phyloP scores from a whole-genome alignment of 1,284 basidiomycete species.

The Rugosomyces carneus region DNA sequence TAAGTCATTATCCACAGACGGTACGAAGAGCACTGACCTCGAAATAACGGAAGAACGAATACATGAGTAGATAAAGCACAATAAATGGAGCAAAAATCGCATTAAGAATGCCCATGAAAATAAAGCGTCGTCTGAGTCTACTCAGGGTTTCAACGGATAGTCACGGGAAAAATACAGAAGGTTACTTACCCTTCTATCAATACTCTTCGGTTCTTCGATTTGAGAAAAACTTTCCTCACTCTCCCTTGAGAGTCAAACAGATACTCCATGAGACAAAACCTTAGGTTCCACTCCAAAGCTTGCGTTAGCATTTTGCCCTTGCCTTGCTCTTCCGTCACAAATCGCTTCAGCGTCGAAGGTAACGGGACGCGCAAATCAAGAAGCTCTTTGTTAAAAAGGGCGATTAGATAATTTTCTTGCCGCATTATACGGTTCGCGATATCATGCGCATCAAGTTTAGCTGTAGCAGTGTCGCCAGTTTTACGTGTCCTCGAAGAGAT shows the following conservation, averaged over 20 bases:
- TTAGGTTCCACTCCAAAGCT: constrained; percentile 93
- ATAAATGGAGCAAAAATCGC: constrained; percentile 96
- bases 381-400: constrained; percentile 94
- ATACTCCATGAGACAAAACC: constrained; percentile 93
- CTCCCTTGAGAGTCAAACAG: constrained; percentile 85
- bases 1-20: not conserved
- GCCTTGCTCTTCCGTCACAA: constrained; percentile 48
- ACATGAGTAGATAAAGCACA: constrained; percentile 93
- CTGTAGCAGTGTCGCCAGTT: constrained; percentile 44
- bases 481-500: constrained; percentile 61
- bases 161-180: not conserved
- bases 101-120: constrained; percentile 96
- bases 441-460: constrained; percentile 94
- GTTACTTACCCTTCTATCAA: constrained; percentile 78
- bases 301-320: constrained; percentile 78
- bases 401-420: constrained; percentile 97
- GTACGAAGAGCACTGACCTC: constrained; percentile 52
- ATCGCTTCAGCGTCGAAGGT: constrained; percentile 48
- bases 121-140: constrained; percentile 80
- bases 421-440: constrained; percentile 95
- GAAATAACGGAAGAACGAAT: constrained; percentile 99
- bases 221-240: constrained; percentile 87
- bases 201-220: constrained; percentile 70
- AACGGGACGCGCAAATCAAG: constrained; percentile 84
- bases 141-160: not conserved